A percentile compares a stretch with the other conserved stretches of the same genome.
Evolutionary conservation across 345 rosid species (phyloP).

Genomic region (Eucalyptus sp.): DNA sequence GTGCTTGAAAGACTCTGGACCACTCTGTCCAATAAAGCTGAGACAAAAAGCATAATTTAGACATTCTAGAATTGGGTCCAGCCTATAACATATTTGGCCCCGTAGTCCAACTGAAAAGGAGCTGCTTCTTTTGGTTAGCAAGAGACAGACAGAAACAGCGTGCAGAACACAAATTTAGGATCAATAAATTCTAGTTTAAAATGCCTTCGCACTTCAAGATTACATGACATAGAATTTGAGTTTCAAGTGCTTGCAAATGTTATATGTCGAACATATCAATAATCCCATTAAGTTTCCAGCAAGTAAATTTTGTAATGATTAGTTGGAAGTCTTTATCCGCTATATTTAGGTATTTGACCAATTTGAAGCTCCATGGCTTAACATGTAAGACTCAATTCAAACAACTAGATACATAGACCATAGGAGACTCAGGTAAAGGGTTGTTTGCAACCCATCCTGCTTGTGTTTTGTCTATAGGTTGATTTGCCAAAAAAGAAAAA

Average conservation of each 20-base stretch:
- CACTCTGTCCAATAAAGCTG: neutral
- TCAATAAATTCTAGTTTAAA: fast-evolving
- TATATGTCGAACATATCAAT: neutral
- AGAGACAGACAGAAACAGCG: too few species aligned
- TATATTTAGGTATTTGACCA: too few species aligned
- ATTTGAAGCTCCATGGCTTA: neutral
- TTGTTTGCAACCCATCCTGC: too few species aligned
- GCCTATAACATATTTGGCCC: neutral
- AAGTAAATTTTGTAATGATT: too few species aligned
- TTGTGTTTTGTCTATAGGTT: too few species aligned
- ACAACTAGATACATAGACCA: neutral
- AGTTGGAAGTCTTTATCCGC: too few species aligned
- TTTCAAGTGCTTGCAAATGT: neutral
- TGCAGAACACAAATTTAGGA: neutral
- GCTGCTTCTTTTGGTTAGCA: neutral
- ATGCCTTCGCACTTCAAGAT: neutral
- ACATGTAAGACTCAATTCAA: neutral
- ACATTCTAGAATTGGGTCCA: neutral
- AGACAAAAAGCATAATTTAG: neutral
- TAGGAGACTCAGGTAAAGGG: too few species aligned
- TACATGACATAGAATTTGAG: neutral
- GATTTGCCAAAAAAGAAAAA: too few species aligned
- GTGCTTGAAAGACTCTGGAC: neutral
- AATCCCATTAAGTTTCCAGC: too few species aligned
- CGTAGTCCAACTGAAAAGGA: neutral